Percentiles rank a stretch among this genome's conserved stretches.
Evolutionary conservation across 2,329 filamentous ascomycete species (phyloP).

Genomic region (Xylariaceae sp.): DNA sequence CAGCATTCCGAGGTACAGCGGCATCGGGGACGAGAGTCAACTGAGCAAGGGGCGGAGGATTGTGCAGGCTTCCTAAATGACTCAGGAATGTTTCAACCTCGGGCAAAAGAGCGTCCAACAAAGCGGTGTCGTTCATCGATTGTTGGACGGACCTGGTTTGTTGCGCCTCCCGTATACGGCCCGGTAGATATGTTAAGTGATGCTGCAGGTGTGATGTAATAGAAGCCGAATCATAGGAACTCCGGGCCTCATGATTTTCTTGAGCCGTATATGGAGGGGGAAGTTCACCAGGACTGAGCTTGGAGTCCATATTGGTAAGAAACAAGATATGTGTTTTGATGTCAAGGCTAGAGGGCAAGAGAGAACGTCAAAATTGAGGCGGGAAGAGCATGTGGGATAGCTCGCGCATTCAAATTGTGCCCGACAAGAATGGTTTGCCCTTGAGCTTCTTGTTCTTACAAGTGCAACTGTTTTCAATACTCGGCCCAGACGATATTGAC

Average conservation of each 20-base stretch:
- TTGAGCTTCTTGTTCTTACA: not conserved
- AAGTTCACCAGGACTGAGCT: constrained; percentile 1
- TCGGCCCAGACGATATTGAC: too few relatives aligned
- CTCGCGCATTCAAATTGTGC: too few relatives aligned
- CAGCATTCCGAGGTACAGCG: constrained; percentile 32
- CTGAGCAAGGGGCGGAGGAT: constrained; percentile 34
- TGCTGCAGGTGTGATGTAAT: constrained; percentile 25
- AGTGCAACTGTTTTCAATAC: too few relatives aligned
- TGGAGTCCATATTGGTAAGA: constrained; percentile 4
- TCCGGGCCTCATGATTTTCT: not conserved
- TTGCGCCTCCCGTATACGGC: constrained; percentile 34
- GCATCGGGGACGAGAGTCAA: constrained; percentile 43
- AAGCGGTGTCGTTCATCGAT: constrained; percentile 35
- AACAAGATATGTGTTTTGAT: not conserved
- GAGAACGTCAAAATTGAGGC: not conserved
- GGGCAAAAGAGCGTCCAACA: constrained; percentile 38
- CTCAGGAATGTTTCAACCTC: constrained; percentile 40
- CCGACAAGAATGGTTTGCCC: not conserved
- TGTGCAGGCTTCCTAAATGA: constrained; percentile 33
- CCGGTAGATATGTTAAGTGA: constrained; percentile 36
- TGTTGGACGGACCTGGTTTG: constrained; percentile 32
- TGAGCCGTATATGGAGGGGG: constrained; percentile 26
- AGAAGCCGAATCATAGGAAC: constrained; percentile 12
- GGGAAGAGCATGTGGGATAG: too few relatives aligned
- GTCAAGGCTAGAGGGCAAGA: not conserved